phyloP scores from a whole-genome alignment of 2,329 filamentous ascomycete genomes.

The Hypoxylon rubiginosum region DNA sequence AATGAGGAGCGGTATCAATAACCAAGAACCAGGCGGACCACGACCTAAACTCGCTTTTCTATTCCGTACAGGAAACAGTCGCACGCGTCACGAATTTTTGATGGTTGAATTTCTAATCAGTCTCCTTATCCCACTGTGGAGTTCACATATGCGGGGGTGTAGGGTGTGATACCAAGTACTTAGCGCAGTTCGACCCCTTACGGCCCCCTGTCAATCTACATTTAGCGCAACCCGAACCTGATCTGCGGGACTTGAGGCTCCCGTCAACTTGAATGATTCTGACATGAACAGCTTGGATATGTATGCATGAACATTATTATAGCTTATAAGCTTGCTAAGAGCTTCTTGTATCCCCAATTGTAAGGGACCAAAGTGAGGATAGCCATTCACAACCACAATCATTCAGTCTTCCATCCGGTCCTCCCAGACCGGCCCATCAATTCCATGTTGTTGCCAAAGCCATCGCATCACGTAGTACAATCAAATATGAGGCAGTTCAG shows the following conservation, averaged over 20 bases:
- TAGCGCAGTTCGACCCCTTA: not conserved
- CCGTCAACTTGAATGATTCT: no score
- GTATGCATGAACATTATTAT: no score
- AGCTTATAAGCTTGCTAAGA: no score
- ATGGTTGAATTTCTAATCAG: constrained; percentile 20
- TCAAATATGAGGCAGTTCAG: no score
- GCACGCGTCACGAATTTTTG: constrained; percentile 19
- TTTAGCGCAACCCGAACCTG: not conserved
- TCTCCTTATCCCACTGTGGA: constrained; percentile 11
- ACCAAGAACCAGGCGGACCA: not conserved
- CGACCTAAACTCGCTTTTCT: not conserved
- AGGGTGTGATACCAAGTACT: not conserved
- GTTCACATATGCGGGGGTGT: not conserved
- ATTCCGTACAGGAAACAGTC: not conserved
- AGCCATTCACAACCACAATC: no score
- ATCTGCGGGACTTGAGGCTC: not conserved
- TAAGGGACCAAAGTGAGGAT: no score
- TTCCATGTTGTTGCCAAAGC: no score
- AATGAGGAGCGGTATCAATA: not conserved
- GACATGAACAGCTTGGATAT: no score
- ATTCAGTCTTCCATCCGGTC: no score
- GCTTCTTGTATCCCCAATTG: no score
- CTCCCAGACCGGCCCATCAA: no score
- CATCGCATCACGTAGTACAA: no score
- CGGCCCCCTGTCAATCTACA: not conserved